Evolutionary conservation across 768 basidiomycete genomes (phyloP), one percentile per base, ranked within the genome.

Genomic region (Mrakia blollopis): DNA sequence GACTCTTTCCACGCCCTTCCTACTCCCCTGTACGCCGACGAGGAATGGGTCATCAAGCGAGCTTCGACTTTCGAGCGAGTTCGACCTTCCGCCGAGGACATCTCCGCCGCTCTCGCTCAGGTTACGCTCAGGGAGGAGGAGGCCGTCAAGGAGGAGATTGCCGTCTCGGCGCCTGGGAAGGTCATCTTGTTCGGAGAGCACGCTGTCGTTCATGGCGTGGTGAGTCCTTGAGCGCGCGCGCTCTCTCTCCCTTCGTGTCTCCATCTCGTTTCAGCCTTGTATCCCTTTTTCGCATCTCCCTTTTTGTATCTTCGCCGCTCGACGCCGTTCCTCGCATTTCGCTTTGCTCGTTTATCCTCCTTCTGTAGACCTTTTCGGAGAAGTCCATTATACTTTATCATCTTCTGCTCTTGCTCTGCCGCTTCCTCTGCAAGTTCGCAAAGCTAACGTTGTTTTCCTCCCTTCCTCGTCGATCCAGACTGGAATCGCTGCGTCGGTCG

Each of bases 181-280:
- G 92, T 98, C 77, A 98, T 99, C 79, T 84, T 99, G 79, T 99
- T 98, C 80, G 97, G 97, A 68, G 97, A 99, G 85, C 97, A 99
- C 84, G 96, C 97, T 25, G 97, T 99, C 71, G 97, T 99, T 28
- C 91, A 98, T 83, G 97, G 97, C 73, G 91, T 94, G 71, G 94
- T 94, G 82, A 87, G 92, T 89, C 35, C 68, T 13, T 71, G 70
- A 57, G 30, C n/a, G n/a, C n/a, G n/a, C n/a, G n/a, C n/a, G 44
- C 28, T 75, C 47, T 79, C 23, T 76, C 79, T 80, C 68, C 67
- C 50, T n/a, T n/a, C 14, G 8, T 8, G 23, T 54, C 7, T n/a
- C 13, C 13, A 1, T 18, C 14, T 30, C 30, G 35, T 73, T 39
- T 25, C n/a, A 41, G 21, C 44, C 35, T 32, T 41, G 30, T 62